Percentiles rank a stretch among this genome's conserved stretches.
Conservation (phyloP, 805 yeast species). For the Dipodascopsis uninucleata region DNA sequence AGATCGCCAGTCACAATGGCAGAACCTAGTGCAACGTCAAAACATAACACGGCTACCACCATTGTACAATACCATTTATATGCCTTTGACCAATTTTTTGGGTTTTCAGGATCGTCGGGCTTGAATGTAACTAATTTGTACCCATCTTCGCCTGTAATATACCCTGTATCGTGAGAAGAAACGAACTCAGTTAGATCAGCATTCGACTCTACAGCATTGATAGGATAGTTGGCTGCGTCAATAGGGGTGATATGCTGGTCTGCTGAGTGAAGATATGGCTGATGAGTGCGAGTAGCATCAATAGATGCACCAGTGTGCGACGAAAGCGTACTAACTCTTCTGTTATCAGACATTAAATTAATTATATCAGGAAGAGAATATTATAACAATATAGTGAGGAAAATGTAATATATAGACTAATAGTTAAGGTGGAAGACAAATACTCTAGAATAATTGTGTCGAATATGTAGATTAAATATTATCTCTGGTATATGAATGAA, state of each 20-base stretch:
- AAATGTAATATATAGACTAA: no score
- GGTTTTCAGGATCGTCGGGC: constrained; percentile 34
- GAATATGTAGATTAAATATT: no score
- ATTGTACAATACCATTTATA: constrained; percentile 57
- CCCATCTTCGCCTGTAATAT: constrained; percentile 20
- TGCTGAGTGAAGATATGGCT: constrained; percentile 26
- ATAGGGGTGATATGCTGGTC: constrained; percentile 13
- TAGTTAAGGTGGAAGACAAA: no score
- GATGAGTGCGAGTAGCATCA: no score
- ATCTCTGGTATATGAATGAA: no score
- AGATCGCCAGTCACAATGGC: constrained; percentile 65
- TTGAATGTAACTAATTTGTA: constrained; percentile 28
- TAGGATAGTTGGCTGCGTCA: constrained; percentile 31
- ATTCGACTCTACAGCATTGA: constrained; percentile 19
- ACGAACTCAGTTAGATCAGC: constrained; percentile 30
- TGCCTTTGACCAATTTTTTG: constrained; percentile 39
- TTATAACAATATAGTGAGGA: no score
- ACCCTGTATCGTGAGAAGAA: constrained; percentile 21
- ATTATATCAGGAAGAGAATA: no score
- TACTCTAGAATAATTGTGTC: no score
- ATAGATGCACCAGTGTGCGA: no score
- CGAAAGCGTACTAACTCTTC: no score
- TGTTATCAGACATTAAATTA: no score
- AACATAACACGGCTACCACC: constrained; percentile 52
- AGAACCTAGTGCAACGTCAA: constrained; percentile 64